Base-by-base conservation (phyloP, 768 basidiomycete genomes). In the Mycena venus region DNA sequence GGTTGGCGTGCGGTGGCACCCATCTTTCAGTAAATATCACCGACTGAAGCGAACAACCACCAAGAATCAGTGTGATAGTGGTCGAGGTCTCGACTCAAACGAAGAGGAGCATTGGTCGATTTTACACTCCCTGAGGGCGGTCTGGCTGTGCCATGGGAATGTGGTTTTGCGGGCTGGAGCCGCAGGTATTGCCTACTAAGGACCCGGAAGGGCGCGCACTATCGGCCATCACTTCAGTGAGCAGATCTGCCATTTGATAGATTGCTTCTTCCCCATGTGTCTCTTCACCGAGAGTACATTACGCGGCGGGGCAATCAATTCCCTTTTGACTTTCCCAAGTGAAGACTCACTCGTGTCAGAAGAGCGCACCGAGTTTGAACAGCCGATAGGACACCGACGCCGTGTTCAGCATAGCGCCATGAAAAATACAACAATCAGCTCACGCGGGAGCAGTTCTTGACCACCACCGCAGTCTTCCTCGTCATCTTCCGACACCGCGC, bases 181-280 rank as follows among this genome's bases (percentile, higher is more conserved):
- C 58, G 32, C 6, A 34, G 3, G 27, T 40, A 58, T 38, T 27
- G 42, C 29, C 61, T 10, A 63, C 42, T 8, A 63, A 47, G 15
- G 15, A 17, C 10, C 27, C 29, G 1, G 67, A 27, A 25, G 36
- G 25, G 34, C 25, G 25, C 29, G 55, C 23, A 23, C 23, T 27
- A 31, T 36, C 55, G 36, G 67, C 56, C n/a, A 14, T 19, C 17
- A 36, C n/a, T 31, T 70, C 31, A n/a, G 32, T 65, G 49, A 65
- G 63, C 23, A 63, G 23, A 56, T 70, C 61, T 19, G 60, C 59
- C 2, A 62, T 14, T 21, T 29, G 27, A 29, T 63, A 70, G 17
- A 53, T 63, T 17, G 34, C 23, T 17, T 62, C 63, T 11, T 49
- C 60, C 32, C 63, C 69, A 70, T 56, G 60, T 61, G 61, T 2